Base-by-base conservation (phyloP, 768 basidiomycete genomes). In the Rhizopogon rudus region DNA sequence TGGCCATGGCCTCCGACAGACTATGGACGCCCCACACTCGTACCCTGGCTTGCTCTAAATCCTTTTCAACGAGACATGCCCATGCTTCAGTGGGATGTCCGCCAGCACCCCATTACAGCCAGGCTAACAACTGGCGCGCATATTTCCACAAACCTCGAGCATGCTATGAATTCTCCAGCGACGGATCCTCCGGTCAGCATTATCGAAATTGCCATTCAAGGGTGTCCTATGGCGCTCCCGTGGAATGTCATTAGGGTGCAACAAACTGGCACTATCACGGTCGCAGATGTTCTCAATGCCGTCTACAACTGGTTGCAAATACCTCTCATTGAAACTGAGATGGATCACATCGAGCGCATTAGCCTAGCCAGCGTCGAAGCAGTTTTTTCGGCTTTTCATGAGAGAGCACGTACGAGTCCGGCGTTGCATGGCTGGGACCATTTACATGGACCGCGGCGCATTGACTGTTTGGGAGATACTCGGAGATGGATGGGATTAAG, bases 221-320 rank as follows among this genome's bases (percentile, higher is more conserved):
- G 58, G 12, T 64, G 60, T 9, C 25, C 59, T 55, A 60, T 67
- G 63, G 60, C 61, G 4, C 59, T 59, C 4, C 63, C 68, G 41
- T 77, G 86, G 84, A 10, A 25, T 16, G 9, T 6, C 9, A 14
- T 49, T 14, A 49, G 48, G 22, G 35, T 49, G 20, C 48, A 49
- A 10, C 37, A 3, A 35, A 16, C 48, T 1, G 80, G 81, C 2
- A 77, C 78, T 0, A 75, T 85, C 54, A 56, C 73, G 40, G 61
- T 83, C 48, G 61, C 75, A 9, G 79, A 81, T 58, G 46, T 83
- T 58, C 66, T 85, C 22, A 68, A 77, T 39, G 78, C 74, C 8
- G 74, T 85, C 16, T 74, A 80, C 59, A 61, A 65, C 0, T 82
- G 81, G 63, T 74, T 83, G 62, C 80, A 74, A 54, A 61, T 54